Evolutionary conservation across 192 early-diverging fungal genomes (phyloP).

Genomic region (Entomortierella chlamydospora): DNA sequence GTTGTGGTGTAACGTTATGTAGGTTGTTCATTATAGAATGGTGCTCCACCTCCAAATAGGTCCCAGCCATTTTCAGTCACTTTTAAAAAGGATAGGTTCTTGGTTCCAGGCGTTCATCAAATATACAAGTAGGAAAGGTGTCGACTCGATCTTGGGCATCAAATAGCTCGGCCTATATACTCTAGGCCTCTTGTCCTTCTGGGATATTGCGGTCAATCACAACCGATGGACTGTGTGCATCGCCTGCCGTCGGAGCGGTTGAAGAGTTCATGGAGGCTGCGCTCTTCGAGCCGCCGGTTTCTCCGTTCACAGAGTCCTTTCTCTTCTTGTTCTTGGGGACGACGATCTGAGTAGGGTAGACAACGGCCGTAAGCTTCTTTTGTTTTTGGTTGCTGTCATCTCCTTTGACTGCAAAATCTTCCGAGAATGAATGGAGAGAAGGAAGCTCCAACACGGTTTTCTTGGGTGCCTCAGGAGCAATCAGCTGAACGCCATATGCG

Average conservation of each 20-base stretch:
- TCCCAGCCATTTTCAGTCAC: too few relatives aligned
- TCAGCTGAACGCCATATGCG: slow-evolving; percentile 39
- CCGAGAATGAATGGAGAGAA: slow-evolving; percentile 46
- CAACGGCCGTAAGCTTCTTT: slow-evolving; percentile 35
- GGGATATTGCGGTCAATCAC: neutral
- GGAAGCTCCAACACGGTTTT: slow-evolving; percentile 38
- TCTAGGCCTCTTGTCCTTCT: neutral
- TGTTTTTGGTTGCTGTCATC: slow-evolving; percentile 20
- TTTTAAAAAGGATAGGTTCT: too few relatives aligned
- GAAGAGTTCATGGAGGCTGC: slow-evolving; percentile 15
- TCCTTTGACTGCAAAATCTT: slow-evolving; percentile 29
- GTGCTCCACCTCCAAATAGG: too few relatives aligned
- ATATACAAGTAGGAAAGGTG: neutral
- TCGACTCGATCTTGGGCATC: neutral
- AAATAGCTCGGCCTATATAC: neutral
- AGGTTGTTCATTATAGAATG: too few relatives aligned
- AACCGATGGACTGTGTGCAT: neutral
- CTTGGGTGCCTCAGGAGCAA: slow-evolving; percentile 7
- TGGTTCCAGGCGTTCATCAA: neutral
- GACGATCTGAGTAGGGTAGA: slow-evolving; percentile 52
- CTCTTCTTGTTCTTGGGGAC: slow-evolving; percentile 42
- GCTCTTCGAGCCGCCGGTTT: slow-evolving; percentile 5
- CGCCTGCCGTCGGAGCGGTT: neutral
- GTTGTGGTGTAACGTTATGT: too few relatives aligned
- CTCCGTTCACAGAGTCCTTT: slow-evolving; percentile 5